These are phyloP conservation scores for Cicer yamashitae DNA, from an alignment of 306 rosid species.

Conservation along the genomic window DNA sequence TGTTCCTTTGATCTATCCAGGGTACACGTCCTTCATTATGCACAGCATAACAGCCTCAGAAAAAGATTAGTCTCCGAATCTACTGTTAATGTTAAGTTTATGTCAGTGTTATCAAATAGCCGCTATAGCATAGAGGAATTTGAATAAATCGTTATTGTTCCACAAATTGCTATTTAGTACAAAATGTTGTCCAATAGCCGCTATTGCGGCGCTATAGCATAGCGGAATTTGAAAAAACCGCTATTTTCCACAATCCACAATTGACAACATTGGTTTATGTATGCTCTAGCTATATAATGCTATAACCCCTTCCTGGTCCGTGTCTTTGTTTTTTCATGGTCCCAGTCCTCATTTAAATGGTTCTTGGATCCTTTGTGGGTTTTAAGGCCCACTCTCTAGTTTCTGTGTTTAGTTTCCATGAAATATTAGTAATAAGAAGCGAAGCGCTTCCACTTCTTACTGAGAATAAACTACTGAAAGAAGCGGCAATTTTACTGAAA, in stretches of 20 bases:
- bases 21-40: slow-evolving; percentile 11
- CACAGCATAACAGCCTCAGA: slow-evolving; percentile 7
- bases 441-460: slow-evolving; percentile 7
- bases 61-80: background rate
- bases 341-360: slow-evolving; percentile 32
- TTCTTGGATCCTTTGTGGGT: slow-evolving; percentile 10
- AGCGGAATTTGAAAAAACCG: too few species aligned
- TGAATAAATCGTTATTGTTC: too few species aligned
- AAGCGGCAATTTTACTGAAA: too few species aligned
- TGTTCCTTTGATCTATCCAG: slow-evolving; percentile 27
- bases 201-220: too few species aligned
- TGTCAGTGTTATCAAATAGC: background rate
- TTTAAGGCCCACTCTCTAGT: background rate
- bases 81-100: slow-evolving; percentile 10
- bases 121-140: too few species aligned
- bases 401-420: slow-evolving; percentile 35
- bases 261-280: background rate
- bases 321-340: background rate
- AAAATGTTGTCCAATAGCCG: too few species aligned
- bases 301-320: background rate
- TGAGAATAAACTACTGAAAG: too few species aligned
- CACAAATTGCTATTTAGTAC: too few species aligned
- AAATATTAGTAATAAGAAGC: slow-evolving; percentile 19
- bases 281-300: slow-evolving; percentile 6
- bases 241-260: too few species aligned